Evolutionary conservation across 1,284 basidiomycete genomes (phyloP).

Genomic region (Wallemia hederae): DNA sequence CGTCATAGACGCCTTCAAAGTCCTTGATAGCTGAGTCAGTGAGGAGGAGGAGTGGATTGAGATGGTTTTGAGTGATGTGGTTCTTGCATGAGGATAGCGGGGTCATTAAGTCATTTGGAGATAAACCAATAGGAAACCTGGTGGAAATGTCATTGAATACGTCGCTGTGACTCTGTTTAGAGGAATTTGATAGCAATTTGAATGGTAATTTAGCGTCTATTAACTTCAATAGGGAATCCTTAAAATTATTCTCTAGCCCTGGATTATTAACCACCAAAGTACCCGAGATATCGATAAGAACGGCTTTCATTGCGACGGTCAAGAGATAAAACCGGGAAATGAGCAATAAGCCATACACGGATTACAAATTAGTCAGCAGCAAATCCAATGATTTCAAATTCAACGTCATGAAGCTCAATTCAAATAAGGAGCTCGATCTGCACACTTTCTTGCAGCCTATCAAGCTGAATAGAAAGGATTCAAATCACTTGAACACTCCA

Average conservation of each 20-base stretch:
- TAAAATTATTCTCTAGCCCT: too few relatives aligned
- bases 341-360: constrained; percentile 13
- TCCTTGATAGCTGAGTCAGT: neutral
- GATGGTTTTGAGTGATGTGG: neutral
- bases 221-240: too few relatives aligned
- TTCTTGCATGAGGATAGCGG: neutral
- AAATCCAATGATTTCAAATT: constrained; percentile 52
- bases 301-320: neutral
- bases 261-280: neutral
- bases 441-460: constrained; percentile 23
- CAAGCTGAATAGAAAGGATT: constrained; percentile 56
- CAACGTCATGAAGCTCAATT: constrained; percentile 8
- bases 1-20: neutral
- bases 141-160: neutral
- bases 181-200: neutral
- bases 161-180: neutral
- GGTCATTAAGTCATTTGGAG: neutral
- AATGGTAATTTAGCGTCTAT: too few relatives aligned
- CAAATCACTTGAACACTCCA: constrained; percentile 15
- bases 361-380: constrained; percentile 42
- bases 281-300: neutral
- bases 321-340: too few relatives aligned
- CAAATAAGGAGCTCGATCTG: neutral
- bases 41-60: neutral
- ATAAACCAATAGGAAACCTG: neutral